Conservation (phyloP, 2,329 filamentous ascomycete species). For the Cladophialophora psammophila region DNA sequence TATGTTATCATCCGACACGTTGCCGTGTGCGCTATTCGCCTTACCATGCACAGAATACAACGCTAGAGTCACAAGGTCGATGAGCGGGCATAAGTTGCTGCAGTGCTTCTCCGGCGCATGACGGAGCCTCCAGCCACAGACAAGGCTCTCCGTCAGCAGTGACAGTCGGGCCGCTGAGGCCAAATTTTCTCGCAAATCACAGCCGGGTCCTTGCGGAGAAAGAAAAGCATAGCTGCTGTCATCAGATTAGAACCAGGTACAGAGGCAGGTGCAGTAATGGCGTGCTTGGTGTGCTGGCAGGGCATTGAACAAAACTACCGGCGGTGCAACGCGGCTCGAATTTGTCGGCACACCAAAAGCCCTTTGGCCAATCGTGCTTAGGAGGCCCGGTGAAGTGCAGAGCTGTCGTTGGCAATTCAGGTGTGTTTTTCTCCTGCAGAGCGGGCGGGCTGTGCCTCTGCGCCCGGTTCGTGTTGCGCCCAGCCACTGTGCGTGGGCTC, state of each 20-base stretch:
- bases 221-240: neutral
- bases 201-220: neutral
- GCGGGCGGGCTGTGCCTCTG: neutral
- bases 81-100: neutral
- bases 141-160: neutral
- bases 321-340: neutral
- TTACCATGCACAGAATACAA: neutral
- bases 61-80: neutral
- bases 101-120: neutral
- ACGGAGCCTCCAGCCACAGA: neutral
- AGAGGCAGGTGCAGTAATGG: neutral
- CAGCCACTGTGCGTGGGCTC: neutral
- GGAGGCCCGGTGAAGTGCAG: neutral
- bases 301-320: neutral
- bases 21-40: neutral
- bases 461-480: neutral
- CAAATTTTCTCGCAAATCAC: neutral
- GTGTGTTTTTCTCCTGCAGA: neutral
- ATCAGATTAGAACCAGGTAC: neutral
- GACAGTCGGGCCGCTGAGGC: neutral
- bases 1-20: no score
- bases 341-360: neutral
- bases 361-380: neutral
- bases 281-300: neutral
- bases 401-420: neutral